A percentile compares a stretch with the other conserved stretches of the same genome.
phyloP scores from a whole-genome alignment of 257 asterid species.

The Nicotiana tabacum region DNA sequence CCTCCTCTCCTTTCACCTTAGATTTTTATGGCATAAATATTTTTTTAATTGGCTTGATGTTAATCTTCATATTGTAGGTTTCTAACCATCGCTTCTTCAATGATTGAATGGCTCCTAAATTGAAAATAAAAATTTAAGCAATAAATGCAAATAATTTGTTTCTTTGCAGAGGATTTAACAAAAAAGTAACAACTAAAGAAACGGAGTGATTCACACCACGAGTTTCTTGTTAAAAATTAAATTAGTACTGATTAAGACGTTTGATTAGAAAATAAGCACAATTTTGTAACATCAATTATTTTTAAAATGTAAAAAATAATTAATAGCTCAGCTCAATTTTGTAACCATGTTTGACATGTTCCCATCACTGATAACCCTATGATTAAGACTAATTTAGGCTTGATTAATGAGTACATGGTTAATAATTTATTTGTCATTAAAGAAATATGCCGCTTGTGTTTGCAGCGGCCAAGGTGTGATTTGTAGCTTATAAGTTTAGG shows the following conservation, averaged over 20 bases:
- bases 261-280: not conserved
- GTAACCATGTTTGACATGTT: not conserved
- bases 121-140: not conserved
- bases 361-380: not conserved
- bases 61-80: no score
- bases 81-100: not conserved
- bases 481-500: rapidly evolving
- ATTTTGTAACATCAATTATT: not conserved
- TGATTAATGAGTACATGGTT: not conserved
- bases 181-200: not conserved
- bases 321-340: not conserved
- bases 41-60: not conserved
- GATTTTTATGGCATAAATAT: not conserved
- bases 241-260: not conserved
- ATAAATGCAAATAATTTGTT: not conserved
- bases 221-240: not conserved
- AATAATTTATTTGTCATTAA: not conserved
- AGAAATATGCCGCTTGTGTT: not conserved
- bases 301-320: not conserved
- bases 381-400: not conserved
- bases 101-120: not conserved
- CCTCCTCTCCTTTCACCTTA: not conserved
- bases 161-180: not conserved
- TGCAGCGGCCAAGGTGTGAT: rapidly evolving
- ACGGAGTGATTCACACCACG: not conserved